phyloP scores from a whole-genome alignment of 805 yeast genomes.

The Hagleromyces aurorensis region DNA sequence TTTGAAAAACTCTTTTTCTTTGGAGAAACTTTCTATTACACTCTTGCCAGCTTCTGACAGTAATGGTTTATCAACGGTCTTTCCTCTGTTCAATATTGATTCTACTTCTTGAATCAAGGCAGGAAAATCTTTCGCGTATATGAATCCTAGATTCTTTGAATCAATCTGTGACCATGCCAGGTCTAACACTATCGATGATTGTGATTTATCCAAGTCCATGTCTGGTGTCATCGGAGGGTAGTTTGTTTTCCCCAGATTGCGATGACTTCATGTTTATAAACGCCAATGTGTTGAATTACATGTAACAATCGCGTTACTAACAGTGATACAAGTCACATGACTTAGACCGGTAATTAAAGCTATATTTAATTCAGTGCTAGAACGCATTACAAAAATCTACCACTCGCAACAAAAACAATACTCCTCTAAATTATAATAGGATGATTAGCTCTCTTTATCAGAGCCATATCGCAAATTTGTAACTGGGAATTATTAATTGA shows the following conservation, averaged over 20 bases:
- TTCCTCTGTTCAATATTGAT: slow-evolving; percentile 10
- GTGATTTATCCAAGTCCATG: slow-evolving; percentile 12
- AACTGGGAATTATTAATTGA: too few relatives aligned
- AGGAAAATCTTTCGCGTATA: slow-evolving; percentile 26
- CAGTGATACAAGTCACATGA: too few relatives aligned
- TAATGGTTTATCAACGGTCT: slow-evolving; percentile 9
- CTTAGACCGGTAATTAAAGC: too few relatives aligned
- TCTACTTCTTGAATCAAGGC: slow-evolving; percentile 16
- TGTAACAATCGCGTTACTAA: too few relatives aligned
- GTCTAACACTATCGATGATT: slow-evolving; percentile 14
- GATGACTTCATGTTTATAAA: background rate
- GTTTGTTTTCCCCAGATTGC: background rate
- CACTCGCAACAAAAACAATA: too few relatives aligned
- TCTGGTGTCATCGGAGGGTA: background rate
- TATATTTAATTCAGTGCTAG: too few relatives aligned
- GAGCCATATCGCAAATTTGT: too few relatives aligned
- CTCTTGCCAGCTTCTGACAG: slow-evolving; percentile 23
- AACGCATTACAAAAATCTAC: too few relatives aligned
- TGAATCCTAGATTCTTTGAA: slow-evolving; percentile 17
- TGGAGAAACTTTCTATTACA: slow-evolving; percentile 25
- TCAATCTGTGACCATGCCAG: slow-evolving; percentile 23
- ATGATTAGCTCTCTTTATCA: too few relatives aligned
- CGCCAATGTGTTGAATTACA: too few relatives aligned
- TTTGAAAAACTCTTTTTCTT: slow-evolving; percentile 25
- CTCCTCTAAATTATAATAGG: too few relatives aligned